Base-by-base conservation (phyloP, 306 rosid genomes). In the Trichosanthes cucumerina region DNA sequence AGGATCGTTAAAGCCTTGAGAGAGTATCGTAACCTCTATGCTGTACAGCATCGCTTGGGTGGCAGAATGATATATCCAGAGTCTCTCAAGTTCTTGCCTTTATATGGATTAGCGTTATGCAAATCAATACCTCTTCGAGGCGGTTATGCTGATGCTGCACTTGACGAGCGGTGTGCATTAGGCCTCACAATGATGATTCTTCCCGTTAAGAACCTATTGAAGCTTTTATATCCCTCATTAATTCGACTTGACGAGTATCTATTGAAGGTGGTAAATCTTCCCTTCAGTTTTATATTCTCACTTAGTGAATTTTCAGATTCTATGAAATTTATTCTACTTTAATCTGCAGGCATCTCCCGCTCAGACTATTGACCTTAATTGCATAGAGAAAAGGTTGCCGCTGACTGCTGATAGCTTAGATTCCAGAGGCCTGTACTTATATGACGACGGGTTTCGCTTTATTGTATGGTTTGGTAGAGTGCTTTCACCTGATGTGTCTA, bases 41-140 rank as follows among this genome's bases (percentile, higher is more conserved):
- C 99, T 69, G 99, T 89, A 82, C 99, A 96, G 80, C 98, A 92
- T 84, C 93, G 99, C 52, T 79, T 96, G 89, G 89, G 88, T 49
- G 93, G 91, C 89, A 88, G 92, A 86, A 84, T 96, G 90, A 96
- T 96, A 87, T 96, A 87, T 83, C 98, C 99, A 0, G 99, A 96
- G 81, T 92, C 98, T 82, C 83, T 96, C 38, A 96, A 86, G 83
- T 90, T 82, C 79, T 84, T 96, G 79, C 87, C 89, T 28, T 79
- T 92, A 85, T 96, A 96, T 87, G 99, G 93, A 75, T 91, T 91
- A 81, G 93, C 98, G 49, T 88, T 96, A 73, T 87, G 89, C 84
- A 92, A 86, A 86, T 92, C 99, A 76, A 81, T 79, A 31, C 87
- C 99, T 83, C 91, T 92, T 23, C 99, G 96, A 78, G 99, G 99